Conservation (phyloP, 192 early-diverging fungal species). For the Mortierella hygrophila region DNA sequence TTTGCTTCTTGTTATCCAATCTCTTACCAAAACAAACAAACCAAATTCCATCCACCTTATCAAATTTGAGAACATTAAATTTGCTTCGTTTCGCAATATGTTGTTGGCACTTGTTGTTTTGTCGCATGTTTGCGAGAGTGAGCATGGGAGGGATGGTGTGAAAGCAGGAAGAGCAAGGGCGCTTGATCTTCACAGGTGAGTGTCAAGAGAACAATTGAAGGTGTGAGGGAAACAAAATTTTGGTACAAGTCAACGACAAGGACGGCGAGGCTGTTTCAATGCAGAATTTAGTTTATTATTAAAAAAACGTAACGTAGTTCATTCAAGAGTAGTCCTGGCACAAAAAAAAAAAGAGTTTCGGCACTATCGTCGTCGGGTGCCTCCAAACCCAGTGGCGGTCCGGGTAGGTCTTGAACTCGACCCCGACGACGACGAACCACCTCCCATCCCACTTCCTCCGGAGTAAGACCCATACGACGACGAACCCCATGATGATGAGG, state of each 20-base stretch:
- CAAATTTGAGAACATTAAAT: constrained; percentile 21
- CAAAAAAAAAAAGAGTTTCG: background rate
- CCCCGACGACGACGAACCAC: constrained; percentile 11
- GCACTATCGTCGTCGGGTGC: constrained; percentile 35
- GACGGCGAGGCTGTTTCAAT: background rate
- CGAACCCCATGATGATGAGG: background rate
- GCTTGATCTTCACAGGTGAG: too few species aligned
- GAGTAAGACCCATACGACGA: constrained; percentile 20
- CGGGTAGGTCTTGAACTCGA: constrained; percentile 34
- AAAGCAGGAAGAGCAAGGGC: too few species aligned
- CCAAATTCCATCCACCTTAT: background rate
- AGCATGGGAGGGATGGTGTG: too few species aligned
- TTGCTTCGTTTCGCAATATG: constrained; percentile 6
- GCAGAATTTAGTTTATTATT: background rate
- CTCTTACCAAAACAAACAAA: background rate
- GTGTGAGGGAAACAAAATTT: background rate
- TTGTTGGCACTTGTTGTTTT: background rate
- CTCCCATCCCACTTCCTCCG: constrained; percentile 17
- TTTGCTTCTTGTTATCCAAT: constrained; percentile 9
- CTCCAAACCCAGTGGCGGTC: constrained; percentile 46
- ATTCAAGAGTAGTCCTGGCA: too few species aligned
- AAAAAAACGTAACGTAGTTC: background rate
- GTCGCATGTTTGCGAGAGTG: too few species aligned
- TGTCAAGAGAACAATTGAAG: background rate
- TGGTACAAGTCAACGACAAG: background rate